A percentile compares a stretch with the other conserved stretches of the same genome.
Conservation (phyloP, 2,329 filamentous ascomycete species). For the Fusarium piperis region DNA sequence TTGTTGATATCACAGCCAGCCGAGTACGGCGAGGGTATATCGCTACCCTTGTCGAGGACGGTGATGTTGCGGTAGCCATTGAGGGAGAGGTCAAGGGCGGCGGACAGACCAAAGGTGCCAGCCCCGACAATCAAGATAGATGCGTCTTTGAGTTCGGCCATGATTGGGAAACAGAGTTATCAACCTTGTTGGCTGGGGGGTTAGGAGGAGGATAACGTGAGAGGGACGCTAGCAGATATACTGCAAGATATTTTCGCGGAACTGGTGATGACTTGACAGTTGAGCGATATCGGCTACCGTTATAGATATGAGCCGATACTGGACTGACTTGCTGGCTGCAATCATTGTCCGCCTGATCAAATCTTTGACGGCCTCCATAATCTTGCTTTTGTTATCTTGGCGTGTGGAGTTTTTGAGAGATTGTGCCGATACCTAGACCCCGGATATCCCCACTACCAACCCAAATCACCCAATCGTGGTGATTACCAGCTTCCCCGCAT, state of each 20-base stretch:
- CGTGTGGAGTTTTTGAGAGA: neutral
- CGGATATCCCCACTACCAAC: neutral
- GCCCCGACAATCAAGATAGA: conserved; percentile 42
- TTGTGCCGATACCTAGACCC: neutral
- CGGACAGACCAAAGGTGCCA: conserved; percentile 46
- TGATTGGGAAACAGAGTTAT: neutral
- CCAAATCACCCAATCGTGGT: neutral
- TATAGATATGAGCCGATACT: neutral
- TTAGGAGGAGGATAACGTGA: neutral
- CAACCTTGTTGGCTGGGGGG: neutral
- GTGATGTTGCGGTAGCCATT: conserved; percentile 48
- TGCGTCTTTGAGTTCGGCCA: neutral
- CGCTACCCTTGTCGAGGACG: conserved; percentile 41
- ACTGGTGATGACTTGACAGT: neutral
- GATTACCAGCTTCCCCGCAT: neutral
- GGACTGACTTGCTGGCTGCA: neutral
- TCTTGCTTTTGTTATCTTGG: neutral
- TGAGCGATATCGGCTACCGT: neutral
- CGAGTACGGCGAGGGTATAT: conserved; percentile 45
- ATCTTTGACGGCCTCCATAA: neutral
- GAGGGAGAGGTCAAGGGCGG: conserved; percentile 40
- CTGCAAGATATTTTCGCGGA: neutral
- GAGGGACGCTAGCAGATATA: neutral
- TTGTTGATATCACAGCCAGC: conserved; percentile 69
- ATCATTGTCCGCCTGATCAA: neutral